These are phyloP conservation scores for Quercus glauca DNA, from an alignment of 306 rosid species.

Conservation along the genomic window DNA sequence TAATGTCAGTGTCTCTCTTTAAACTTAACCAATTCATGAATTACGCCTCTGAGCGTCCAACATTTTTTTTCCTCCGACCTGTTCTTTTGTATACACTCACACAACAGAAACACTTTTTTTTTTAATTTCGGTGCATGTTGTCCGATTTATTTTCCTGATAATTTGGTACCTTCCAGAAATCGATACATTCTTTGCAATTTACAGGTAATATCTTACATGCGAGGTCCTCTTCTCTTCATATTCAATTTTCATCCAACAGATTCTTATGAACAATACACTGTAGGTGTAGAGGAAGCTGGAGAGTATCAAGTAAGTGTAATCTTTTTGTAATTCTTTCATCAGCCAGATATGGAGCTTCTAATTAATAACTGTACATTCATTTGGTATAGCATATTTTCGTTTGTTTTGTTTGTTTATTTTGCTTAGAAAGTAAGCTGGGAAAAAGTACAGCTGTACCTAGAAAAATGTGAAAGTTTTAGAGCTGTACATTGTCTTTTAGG, in stretches of 20 bases:
- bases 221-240: slow-evolving; percentile 87
- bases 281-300: slow-evolving; percentile 97
- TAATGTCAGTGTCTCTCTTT: neutral
- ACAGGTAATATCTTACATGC: slow-evolving; percentile 83
- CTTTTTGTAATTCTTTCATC: neutral
- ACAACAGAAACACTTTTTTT: neutral
- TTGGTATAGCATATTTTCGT: no score
- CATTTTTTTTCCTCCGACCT: neutral
- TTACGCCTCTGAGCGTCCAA: neutral
- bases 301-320: slow-evolving; percentile 71
- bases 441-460: no score
- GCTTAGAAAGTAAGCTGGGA: no score
- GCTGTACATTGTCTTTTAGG: no score
- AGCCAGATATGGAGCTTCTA: neutral
- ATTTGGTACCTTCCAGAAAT: neutral
- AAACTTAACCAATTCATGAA: neutral
- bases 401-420: no score
- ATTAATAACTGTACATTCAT: neutral
- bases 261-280: slow-evolving; percentile 54
- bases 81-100: neutral
- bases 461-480: no score
- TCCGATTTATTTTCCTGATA: neutral
- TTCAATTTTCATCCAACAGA: slow-evolving; percentile 90
- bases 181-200: slow-evolving; percentile 15
- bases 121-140: neutral